phyloP scores from a whole-genome alignment of 2,329 filamentous ascomycete species.

The Seiridium unicorne region DNA sequence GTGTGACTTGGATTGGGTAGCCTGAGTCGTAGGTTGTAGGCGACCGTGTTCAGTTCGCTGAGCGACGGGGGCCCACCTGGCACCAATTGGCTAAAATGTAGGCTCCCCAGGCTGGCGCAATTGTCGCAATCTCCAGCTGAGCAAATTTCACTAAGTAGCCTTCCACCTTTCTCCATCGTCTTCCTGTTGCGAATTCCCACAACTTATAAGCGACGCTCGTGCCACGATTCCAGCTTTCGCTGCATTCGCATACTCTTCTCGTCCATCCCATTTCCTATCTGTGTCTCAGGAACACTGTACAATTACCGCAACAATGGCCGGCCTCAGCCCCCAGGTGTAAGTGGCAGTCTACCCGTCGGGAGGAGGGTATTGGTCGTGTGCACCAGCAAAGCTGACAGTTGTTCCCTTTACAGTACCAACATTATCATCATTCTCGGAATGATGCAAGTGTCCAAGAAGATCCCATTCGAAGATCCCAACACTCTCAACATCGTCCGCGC shows the following conservation, averaged over 20 bases:
- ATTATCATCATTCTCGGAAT: constrained; percentile 92
- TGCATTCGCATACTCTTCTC: constrained; percentile 9
- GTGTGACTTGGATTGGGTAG: neutral
- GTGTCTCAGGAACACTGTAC: constrained; percentile 3
- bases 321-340: constrained; percentile 64
- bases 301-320: constrained; percentile 47
- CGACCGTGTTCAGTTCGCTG: constrained; percentile 1
- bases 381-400: constrained; percentile 20
- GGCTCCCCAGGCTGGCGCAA: neutral
- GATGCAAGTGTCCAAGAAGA: constrained; percentile 97
- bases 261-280: neutral
- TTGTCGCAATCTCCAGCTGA: constrained; percentile 6
- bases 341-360: constrained; percentile 19
- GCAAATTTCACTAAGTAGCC: neutral
- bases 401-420: constrained; percentile 66
- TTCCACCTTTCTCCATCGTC: constrained; percentile 18
- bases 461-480: constrained; percentile 83
- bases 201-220: neutral
- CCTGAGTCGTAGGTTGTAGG: neutral
- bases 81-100: neutral
- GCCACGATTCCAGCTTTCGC: constrained; percentile 1
- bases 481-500: constrained; percentile 57
- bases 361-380: neutral
- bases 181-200: constrained; percentile 12
- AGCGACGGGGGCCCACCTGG: neutral